Evolutionary conservation across 208 protist genomes (phyloP).

Genomic region (Trypanosomatidae sp.): DNA sequence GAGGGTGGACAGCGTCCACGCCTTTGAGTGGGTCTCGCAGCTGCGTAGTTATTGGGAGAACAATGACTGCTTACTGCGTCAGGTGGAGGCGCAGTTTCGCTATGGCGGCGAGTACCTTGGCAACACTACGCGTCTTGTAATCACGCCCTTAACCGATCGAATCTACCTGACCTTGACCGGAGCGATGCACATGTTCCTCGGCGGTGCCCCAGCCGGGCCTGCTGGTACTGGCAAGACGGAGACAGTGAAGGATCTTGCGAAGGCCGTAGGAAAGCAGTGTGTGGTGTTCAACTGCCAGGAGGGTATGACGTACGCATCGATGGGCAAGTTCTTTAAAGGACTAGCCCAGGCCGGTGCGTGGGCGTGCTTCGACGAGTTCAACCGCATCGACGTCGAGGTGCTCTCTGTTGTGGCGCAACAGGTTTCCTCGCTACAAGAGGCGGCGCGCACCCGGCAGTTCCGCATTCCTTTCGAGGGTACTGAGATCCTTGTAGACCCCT

Average conservation of each 20-base stretch:
- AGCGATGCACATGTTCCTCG: constrained; percentile 96
- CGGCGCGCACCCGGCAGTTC: constrained; percentile 72
- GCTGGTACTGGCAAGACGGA: constrained; percentile 97
- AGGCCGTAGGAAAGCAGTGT: constrained; percentile 97
- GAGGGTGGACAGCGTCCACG: constrained; percentile 77
- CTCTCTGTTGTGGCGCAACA: constrained; percentile 97
- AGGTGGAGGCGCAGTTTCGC: constrained; percentile 93
- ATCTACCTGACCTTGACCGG: constrained; percentile 97
- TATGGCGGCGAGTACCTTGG: constrained; percentile 98
- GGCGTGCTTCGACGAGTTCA: constrained; percentile 99
- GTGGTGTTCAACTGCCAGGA: constrained; percentile 98
- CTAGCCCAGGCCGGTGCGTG: constrained; percentile 96
- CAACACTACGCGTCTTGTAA: constrained; percentile 96
- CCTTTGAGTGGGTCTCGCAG: constrained; percentile 97
- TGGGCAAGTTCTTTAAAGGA: constrained; percentile 98
- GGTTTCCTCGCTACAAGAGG: constrained; percentile 94
- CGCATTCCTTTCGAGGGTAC: constrained; percentile 95
- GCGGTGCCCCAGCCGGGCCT: constrained; percentile 92
- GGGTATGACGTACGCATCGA: constrained; percentile 95
- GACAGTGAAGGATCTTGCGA: constrained; percentile 97
- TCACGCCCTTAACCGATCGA: constrained; percentile 96
- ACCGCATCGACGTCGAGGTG: constrained; percentile 98
- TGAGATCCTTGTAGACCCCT: constrained; percentile 93
- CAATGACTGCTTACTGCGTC: constrained; percentile 88
- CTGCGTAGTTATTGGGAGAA: constrained; percentile 97